Evolutionary conservation across 192 early-diverging fungal genomes (phyloP).

Genomic region (Spizellomyces sp.): DNA sequence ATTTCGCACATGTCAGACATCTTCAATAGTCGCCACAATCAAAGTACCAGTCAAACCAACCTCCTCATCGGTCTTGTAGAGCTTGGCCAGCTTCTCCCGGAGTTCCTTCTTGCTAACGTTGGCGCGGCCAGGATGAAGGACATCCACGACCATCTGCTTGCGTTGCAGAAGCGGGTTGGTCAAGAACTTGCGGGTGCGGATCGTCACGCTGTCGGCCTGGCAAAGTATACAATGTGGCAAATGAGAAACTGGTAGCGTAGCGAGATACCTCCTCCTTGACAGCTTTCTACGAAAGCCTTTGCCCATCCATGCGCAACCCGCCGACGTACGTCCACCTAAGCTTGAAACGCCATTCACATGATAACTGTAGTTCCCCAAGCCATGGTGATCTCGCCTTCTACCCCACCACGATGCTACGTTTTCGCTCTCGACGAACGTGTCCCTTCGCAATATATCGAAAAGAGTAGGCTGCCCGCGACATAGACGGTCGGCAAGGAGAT

Average conservation of each 20-base stretch:
- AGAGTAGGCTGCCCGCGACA: not conserved
- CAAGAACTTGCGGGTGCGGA: constrained; percentile 99
- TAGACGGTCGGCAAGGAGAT: not conserved
- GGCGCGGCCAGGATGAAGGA: constrained; percentile 91
- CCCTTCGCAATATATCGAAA: not conserved
- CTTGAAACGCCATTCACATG: not conserved
- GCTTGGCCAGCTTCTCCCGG: constrained; percentile 90
- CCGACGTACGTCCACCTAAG: not conserved
- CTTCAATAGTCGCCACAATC: not conserved
- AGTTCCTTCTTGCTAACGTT: constrained; percentile 93
- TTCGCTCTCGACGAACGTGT: not conserved
- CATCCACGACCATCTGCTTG: constrained; percentile 97
- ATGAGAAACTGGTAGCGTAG: not conserved
- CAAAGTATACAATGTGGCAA: not conserved
- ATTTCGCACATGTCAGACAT: not conserved
- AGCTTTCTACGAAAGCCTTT: not conserved
- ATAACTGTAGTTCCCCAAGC: not conserved
- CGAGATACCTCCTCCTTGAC: not conserved
- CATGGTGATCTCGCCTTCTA: not conserved
- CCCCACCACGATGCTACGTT: not conserved
- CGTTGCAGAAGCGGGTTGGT: constrained; percentile 97
- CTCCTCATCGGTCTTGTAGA: constrained; percentile 91
- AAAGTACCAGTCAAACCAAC: constrained; percentile 17
- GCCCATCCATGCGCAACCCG: not conserved
- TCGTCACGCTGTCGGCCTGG: constrained; percentile 71